Evolutionary conservation across 257 asterid genomes (phyloP).

Genomic region (Catharanthus roseus): DNA sequence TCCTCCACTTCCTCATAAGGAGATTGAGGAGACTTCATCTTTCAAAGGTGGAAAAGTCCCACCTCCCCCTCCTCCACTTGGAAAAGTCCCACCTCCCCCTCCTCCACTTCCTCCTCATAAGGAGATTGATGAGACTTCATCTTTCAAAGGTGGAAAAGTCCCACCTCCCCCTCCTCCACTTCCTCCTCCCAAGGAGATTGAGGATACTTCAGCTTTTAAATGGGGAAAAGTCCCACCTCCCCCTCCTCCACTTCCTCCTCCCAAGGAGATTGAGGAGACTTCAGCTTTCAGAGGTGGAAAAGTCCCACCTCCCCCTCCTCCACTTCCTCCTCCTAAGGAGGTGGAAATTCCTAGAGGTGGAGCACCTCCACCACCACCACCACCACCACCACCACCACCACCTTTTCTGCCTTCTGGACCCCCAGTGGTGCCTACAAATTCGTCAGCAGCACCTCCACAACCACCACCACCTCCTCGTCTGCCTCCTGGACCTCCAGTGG

Average conservation of each 20-base stretch:
- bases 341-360: slow-evolving; percentile 13
- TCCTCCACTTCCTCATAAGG: slow-evolving; percentile 15
- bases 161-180: slow-evolving; percentile 21
- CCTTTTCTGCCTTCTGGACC: slow-evolving; percentile 24
- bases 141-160: slow-evolving; percentile 26
- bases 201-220: no score
- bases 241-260: slow-evolving; percentile 19
- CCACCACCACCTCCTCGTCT: slow-evolving; percentile 33
- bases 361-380: slow-evolving; percentile 26
- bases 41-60: slow-evolving; percentile 15
- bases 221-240: slow-evolving; percentile 26
- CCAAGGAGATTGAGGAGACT: slow-evolving; percentile 14
- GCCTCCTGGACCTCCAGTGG: slow-evolving; percentile 17
- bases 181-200: slow-evolving; percentile 3
- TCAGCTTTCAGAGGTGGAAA: not conserved
- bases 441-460: no score
- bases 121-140: slow-evolving; percentile 11
- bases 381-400: no score
- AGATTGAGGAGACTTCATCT: no score
- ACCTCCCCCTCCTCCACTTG: slow-evolving; percentile 23
- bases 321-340: slow-evolving; percentile 19
- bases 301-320: slow-evolving; percentile 23
- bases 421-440: slow-evolving; percentile 12
- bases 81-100: slow-evolving; percentile 19
- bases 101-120: slow-evolving; percentile 24